Conservation (phyloP, 2,329 filamentous ascomycete genomes). For the Fusarium sp. region DNA sequence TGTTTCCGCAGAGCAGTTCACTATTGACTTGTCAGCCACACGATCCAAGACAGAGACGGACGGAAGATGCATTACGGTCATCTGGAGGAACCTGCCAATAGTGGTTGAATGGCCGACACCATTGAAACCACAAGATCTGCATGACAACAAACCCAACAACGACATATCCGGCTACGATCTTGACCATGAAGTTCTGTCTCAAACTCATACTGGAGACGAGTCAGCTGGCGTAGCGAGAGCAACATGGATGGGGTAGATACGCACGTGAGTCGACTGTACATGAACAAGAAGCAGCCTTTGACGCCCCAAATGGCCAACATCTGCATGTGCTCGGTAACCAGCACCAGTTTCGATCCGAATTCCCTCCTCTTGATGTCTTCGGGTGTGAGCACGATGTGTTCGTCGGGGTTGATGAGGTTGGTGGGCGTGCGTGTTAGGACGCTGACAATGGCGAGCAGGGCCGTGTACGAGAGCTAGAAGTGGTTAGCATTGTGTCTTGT, state of each 20-base stretch:
- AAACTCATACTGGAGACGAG: conserved; percentile 52
- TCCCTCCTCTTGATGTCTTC: conserved; percentile 55
- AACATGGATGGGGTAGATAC: conserved; percentile 21
- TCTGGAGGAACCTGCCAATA: conserved; percentile 61
- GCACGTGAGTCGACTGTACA: conserved; percentile 64
- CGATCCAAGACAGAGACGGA: not conserved
- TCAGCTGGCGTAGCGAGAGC: rapidly evolving
- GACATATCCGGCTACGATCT: conserved; percentile 58
- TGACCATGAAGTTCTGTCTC: conserved; percentile 57
- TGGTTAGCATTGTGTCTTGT: not conserved
- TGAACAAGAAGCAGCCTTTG: conserved; percentile 63
- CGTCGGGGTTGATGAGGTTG: conserved; percentile 65
- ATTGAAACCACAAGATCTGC: conserved; percentile 62
- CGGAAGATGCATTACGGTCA: conserved; percentile 50
- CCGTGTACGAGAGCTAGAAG: conserved; percentile 33
- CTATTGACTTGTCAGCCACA: not conserved
- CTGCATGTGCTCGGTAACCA: conserved; percentile 70
- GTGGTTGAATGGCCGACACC: conserved; percentile 63
- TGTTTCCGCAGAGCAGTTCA: conserved; percentile 61
- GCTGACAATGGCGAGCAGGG: conserved; percentile 38
- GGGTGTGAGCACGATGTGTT: conserved; percentile 59
- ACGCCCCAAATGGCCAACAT: conserved; percentile 66
- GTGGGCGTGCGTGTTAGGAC: conserved; percentile 56
- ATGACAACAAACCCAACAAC: conserved; percentile 57
- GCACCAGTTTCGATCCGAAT: conserved; percentile 68